Conservation (phyloP, 2,329 filamentous ascomycete species). For the Fusarium transvaalense region DNA sequence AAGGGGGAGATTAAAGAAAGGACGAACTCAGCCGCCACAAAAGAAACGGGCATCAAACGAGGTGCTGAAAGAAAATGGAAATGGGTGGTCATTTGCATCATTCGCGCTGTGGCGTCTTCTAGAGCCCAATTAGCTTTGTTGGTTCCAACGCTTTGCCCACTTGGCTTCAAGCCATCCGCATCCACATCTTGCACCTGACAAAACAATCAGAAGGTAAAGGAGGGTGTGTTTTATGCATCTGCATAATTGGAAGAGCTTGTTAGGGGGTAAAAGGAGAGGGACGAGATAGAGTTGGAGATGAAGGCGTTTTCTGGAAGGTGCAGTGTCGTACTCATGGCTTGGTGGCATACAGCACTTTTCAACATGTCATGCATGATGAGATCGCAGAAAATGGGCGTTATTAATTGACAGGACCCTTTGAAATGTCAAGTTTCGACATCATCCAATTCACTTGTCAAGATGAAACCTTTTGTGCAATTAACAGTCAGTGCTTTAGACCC, state of each 20-base stretch:
- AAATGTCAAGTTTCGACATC: conserved; percentile 23
- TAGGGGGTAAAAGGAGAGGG: conserved; percentile 2
- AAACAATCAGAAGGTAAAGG: not conserved
- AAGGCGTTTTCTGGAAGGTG: not conserved
- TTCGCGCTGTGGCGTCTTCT: conserved; percentile 36
- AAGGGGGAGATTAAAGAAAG: conserved; percentile 39
- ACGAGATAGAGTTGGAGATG: not conserved
- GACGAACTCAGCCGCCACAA: conserved; percentile 32
- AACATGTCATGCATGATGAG: no score
- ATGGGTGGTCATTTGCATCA: conserved; percentile 21
- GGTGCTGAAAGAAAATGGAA: conserved; percentile 14
- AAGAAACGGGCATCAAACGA: conserved; percentile 32
- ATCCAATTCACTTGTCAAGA: not conserved
- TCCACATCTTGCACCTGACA: conserved; percentile 2
- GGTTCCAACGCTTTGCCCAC: conserved; percentile 2
- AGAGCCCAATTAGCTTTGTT: conserved; percentile 11
- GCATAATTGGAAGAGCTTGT: conserved; percentile 5
- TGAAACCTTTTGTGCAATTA: conserved; percentile 10
- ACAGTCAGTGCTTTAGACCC: conserved; percentile 19
- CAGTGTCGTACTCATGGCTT: not conserved
- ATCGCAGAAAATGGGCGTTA: not conserved
- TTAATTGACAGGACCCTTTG: conserved; percentile 10
- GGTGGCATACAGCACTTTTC: conserved; percentile 5
- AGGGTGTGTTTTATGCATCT: conserved; percentile 20
- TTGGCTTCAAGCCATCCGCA: conserved; percentile 14